Evolutionary conservation across 2,329 filamentous ascomycete genomes (phyloP).

Genomic region (Colletotrichum gloeosporioides): DNA sequence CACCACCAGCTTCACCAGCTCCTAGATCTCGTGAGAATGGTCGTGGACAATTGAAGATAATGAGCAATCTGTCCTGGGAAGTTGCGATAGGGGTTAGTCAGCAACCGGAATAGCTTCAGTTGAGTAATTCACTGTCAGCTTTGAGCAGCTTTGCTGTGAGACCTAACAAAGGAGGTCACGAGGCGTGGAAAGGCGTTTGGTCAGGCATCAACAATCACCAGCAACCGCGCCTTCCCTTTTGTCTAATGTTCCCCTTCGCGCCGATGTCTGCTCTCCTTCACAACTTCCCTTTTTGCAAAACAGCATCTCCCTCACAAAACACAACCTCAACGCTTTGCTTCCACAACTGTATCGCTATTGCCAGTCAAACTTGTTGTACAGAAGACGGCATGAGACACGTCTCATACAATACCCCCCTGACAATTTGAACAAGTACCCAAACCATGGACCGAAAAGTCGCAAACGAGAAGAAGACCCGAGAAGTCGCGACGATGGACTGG

Average conservation of each 20-base stretch:
- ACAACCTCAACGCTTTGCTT: background rate
- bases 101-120: background rate
- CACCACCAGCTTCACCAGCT: background rate
- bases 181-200: background rate
- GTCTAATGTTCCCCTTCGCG: fast-evolving
- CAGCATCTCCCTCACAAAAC: background rate
- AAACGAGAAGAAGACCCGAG: background rate
- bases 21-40: background rate
- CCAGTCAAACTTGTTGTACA: background rate
- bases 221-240: background rate
- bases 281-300: background rate
- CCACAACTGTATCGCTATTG: fast-evolving
- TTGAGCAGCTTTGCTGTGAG: background rate
- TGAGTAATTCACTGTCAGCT: background rate
- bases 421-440: background rate
- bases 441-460: background rate
- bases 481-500: background rate
- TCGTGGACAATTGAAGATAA: fast-evolving
- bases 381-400: background rate
- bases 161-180: background rate
- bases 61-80: background rate
- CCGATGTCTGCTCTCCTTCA: fast-evolving
- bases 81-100: background rate
- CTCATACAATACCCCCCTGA: background rate
- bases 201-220: background rate